phyloP scores from a whole-genome alignment of 306 rosid species.

The Citrullus mucosospermus region DNA sequence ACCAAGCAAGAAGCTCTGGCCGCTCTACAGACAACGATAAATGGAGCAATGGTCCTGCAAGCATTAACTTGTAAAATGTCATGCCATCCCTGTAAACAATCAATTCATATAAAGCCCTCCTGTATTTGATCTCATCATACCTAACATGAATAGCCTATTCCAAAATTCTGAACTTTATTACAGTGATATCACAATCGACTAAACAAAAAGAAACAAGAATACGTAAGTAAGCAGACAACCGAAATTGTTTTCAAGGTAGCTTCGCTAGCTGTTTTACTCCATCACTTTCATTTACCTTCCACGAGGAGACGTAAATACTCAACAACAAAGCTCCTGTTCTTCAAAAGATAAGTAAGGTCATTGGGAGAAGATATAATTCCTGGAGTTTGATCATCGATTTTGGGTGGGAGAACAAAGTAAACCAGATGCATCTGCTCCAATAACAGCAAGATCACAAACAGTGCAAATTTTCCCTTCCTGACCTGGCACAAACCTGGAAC shows the following conservation, averaged over 20 bases:
- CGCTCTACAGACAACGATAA: neutral
- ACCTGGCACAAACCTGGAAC: slow-evolving; percentile 69
- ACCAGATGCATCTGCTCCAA: slow-evolving; percentile 90
- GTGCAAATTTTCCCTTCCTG: slow-evolving; percentile 42
- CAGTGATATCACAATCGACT: slow-evolving; percentile 2
- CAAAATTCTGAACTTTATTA: slow-evolving; percentile 8
- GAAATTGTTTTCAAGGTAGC: neutral
- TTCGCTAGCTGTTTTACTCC: neutral
- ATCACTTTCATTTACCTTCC: neutral
- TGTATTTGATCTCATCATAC: slow-evolving; percentile 5
- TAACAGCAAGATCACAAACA: slow-evolving; percentile 75
- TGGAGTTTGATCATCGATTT: slow-evolving; percentile 39
- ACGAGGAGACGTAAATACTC: neutral
- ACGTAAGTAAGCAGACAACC: neutral
- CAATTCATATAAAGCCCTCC: neutral
- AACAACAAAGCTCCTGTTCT: neutral
- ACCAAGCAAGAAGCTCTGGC: neutral
- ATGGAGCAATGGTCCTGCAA: neutral
- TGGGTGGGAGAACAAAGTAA: slow-evolving; percentile 71
- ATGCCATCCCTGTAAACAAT: slow-evolving; percentile 3
- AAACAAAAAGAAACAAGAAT: neutral
- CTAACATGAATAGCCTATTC: slow-evolving; percentile 5
- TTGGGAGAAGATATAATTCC: slow-evolving; percentile 1
- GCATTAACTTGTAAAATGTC: neutral
- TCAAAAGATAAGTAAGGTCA: neutral